Base-by-base conservation (phyloP, 768 basidiomycete species). In the Lepiota subincarnata region DNA sequence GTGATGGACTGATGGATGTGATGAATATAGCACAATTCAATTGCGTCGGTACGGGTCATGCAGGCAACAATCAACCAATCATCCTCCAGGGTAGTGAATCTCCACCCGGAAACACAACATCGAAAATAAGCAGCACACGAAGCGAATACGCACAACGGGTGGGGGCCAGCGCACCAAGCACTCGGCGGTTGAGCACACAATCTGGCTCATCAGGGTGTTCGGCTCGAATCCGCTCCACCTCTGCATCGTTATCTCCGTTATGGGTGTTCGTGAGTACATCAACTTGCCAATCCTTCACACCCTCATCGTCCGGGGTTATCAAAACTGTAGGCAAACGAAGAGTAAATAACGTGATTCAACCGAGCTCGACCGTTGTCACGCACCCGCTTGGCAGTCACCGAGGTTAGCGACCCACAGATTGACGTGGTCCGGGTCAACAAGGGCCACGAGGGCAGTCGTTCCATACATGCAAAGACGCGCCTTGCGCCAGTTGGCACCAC, bases 361-460 rank as follows among this genome's bases (percentile, higher is more conserved):
- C 59, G 56, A 37, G 57, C 20, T 42, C 26, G 20, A 37, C 61
- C 59, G 56, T 56, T 50, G 45, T 40, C 20, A 70, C 84, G 57
- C 58, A 87, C 87, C 74, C 56, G 86, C 86, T 74, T 87, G 84
- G 65, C 86, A 89, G 62, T 91, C 89, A 12, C 89, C 89, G 22
- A 91, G 73, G 62, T 89, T 89, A 5, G 87, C 88, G 43, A 90
- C 69, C 89, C 89, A 91, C 18, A 90, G 70, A 57, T 88, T 80
- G 61, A 78, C 73, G 57, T 80, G 78, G 16, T 80, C 73, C 34
- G 87, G 86, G 68, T 89, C 87, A 38, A 86, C 77, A 35, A 91
- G 74, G 7, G 88, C 79, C 38, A 90, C 78, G 28, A 90, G 77
- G 4, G 84, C 87, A 2, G 89, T 90, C 0, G 84, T 87, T 18